A percentile compares a stretch with the other conserved stretches of the same genome.
Evolutionary conservation across 805 yeast species (phyloP).

Genomic region (Yamadazyma nakazawae): DNA sequence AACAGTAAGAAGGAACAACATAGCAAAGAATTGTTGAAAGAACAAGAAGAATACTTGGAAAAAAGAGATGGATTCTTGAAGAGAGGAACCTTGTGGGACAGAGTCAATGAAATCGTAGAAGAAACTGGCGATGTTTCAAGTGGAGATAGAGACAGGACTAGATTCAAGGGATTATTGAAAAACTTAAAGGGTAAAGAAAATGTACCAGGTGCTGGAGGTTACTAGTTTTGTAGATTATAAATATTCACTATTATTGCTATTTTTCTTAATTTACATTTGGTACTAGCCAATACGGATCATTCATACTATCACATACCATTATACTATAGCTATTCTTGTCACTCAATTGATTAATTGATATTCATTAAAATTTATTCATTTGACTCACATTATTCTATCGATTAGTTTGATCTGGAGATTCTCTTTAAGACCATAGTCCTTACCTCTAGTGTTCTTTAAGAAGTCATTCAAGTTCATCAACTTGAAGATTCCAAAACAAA

Average conservation of each 20-base stretch:
- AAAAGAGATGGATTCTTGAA: slow-evolving; percentile 66
- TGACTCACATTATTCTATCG: slow-evolving; percentile 20
- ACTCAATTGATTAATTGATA: not conserved
- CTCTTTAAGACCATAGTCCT: slow-evolving; percentile 16
- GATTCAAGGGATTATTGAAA: slow-evolving; percentile 62
- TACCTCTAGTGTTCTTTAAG: slow-evolving; percentile 19
- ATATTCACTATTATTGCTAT: not conserved
- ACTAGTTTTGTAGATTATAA: slow-evolving; percentile 20
- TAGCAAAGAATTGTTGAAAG: slow-evolving; percentile 58
- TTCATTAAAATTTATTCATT: not conserved
- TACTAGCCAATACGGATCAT: not conserved
- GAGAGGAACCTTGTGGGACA: slow-evolving; percentile 55
- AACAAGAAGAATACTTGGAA: slow-evolving; percentile 66
- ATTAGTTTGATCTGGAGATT: slow-evolving; percentile 18
- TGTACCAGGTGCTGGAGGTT: slow-evolving; percentile 77
- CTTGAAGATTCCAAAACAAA: slow-evolving; percentile 36
- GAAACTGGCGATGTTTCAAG: slow-evolving; percentile 43
- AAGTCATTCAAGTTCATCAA: slow-evolving; percentile 37
- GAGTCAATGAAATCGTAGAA: slow-evolving; percentile 50
- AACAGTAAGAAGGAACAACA: slow-evolving; percentile 76
- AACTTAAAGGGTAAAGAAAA: slow-evolving; percentile 65
- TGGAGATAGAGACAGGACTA: slow-evolving; percentile 57
- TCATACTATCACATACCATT: no score
- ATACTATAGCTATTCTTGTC: no score
- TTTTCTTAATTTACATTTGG: not conserved